These are phyloP conservation scores for Magnaporthiopsis rhizophila DNA, from an alignment of 2,329 filamentous ascomycete species.

Conservation along the genomic window DNA sequence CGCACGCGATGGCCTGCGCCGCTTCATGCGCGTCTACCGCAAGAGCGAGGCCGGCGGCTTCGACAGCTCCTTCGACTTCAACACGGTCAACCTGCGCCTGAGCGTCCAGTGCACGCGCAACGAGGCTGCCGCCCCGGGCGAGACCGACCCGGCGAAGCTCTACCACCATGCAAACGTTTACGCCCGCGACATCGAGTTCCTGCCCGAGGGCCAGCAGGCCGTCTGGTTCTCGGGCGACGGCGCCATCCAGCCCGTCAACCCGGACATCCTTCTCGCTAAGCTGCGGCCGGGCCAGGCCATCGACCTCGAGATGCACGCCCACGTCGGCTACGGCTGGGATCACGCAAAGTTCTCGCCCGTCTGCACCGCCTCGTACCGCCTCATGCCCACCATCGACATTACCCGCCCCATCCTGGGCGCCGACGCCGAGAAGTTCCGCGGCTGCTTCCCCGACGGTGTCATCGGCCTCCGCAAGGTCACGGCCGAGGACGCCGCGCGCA, in stretches of 20 bases:
- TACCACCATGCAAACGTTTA: constrained; percentile 84
- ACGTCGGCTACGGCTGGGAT: constrained; percentile 89
- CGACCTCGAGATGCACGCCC: constrained; percentile 80
- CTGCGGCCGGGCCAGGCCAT: constrained; percentile 85
- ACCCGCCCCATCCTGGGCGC: constrained; percentile 72
- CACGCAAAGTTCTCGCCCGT: constrained; percentile 97
- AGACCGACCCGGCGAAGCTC: constrained; percentile 74
- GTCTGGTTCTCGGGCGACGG: constrained; percentile 60
- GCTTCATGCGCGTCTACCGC: constrained; percentile 72
- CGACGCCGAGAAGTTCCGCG: constrained; percentile 82
- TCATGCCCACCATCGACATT: constrained; percentile 84
- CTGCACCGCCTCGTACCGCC: constrained; percentile 85
- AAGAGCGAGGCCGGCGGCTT: constrained; percentile 8
- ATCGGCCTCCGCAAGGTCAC: constrained; percentile 72
- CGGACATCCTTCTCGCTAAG: constrained; percentile 91
- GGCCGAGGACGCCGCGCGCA: constrained; percentile 50
- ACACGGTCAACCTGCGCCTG: constrained; percentile 75
- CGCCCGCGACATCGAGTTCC: constrained; percentile 68
- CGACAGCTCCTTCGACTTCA: constrained; percentile 65
- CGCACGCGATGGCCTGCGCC: constrained; percentile 62
- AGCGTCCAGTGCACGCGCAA: constrained; percentile 76
- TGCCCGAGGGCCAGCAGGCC: constrained; percentile 64
- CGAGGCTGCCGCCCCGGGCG: constrained; percentile 58
- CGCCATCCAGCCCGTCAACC: constrained; percentile 71
- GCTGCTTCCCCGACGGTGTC: constrained; percentile 84